Evolutionary conservation across 805 yeast species (phyloP), one percentile per base, ranked within the genome.

Genomic region (Candida krabiensis): DNA sequence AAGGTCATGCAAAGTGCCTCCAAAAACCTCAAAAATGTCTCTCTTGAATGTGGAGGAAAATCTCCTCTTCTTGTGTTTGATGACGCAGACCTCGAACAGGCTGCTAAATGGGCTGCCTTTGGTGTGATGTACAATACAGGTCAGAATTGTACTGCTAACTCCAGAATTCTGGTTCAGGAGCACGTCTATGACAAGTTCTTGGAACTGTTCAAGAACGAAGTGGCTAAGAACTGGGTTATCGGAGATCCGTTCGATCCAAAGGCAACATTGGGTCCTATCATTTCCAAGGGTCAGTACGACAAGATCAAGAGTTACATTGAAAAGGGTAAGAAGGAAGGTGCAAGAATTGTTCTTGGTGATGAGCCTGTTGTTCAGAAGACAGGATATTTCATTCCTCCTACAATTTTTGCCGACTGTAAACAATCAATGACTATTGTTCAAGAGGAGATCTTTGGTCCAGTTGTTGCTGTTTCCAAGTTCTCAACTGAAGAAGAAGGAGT

Each of bases 371-470:
- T 71, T 41, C 69, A 63, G 66, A 28, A 68, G 67, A 40, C 32
- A 9, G 95, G 95, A 4, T 86, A 63, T 64, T 87, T 66, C 60
- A 69, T 86, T 49, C 73, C 77, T 52, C 95, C 96, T 41, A 85
- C 95, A 4, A 70, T 87, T 29, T 86, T 86, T 52, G 72, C 81
- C 18, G 85, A 84, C 52, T 87, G 84, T 33, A 72, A 69, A 37
- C 80, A 81, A 44, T 60, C 71, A 22, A 80, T 82, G 77, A 68
- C 73, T 43, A 76, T 87, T 35, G 83, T 81, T 40, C 71, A 72
- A 48, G 95, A 87, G 62, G 96, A 87, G 64, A 86, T 87, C 41
- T 87, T 87, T 61, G 96, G 96, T 14, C 96, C 96, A 12, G 96
- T 87, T 23, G 87, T 82, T 18, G 70, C 79, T 6, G 69, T 83